A percentile compares a stretch with the other conserved stretches of the same genome.
phyloP scores from a whole-genome alignment of 2,329 filamentous ascomycete genomes.

The Sphaerostilbella broomeana region DNA sequence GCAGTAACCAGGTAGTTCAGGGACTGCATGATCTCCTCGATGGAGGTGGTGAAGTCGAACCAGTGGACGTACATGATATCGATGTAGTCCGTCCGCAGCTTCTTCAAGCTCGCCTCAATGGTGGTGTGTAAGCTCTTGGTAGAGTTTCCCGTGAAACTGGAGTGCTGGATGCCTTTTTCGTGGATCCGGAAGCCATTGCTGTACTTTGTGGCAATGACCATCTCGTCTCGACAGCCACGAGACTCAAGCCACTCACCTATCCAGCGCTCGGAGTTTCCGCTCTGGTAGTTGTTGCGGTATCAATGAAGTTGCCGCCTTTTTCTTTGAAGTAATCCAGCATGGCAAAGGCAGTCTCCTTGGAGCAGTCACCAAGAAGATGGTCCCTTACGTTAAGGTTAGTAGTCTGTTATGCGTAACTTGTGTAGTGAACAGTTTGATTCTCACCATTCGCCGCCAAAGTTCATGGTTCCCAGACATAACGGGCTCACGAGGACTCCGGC shows the following conservation, averaged over 20 bases:
- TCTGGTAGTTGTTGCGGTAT: slow-evolving; percentile 65
- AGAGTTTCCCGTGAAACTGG: slow-evolving; percentile 52
- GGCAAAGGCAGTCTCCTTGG: not conserved
- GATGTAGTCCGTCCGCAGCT: slow-evolving; percentile 61
- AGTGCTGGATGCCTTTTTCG: slow-evolving; percentile 31
- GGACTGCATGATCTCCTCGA: slow-evolving; percentile 62
- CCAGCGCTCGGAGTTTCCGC: slow-evolving; percentile 55
- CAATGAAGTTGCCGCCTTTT: slow-evolving; percentile 61
- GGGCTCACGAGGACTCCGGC: slow-evolving; percentile 61
- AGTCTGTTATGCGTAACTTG: not conserved
- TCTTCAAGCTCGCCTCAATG: slow-evolving; percentile 49
- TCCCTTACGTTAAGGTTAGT: slow-evolving; percentile 30
- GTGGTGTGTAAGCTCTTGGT: slow-evolving; percentile 54
- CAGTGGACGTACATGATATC: slow-evolving; percentile 60
- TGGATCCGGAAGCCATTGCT: slow-evolving; percentile 36
- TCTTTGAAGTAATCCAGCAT: slow-evolving; percentile 6
- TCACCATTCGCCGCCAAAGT: slow-evolving; percentile 52
- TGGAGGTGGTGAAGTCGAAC: slow-evolving; percentile 60
- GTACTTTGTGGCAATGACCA: slow-evolving; percentile 65
- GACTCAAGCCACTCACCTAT: slow-evolving; percentile 65
- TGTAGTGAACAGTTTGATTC: slow-evolving; percentile 12
- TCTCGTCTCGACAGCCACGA: slow-evolving; percentile 55
- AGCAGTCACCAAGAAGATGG: slow-evolving; percentile 45
- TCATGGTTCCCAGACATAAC: slow-evolving; percentile 60
- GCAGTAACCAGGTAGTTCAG: slow-evolving; percentile 54